Base-by-base conservation (phyloP, 305 asterid species). In the Fraxinus nigra region DNA sequence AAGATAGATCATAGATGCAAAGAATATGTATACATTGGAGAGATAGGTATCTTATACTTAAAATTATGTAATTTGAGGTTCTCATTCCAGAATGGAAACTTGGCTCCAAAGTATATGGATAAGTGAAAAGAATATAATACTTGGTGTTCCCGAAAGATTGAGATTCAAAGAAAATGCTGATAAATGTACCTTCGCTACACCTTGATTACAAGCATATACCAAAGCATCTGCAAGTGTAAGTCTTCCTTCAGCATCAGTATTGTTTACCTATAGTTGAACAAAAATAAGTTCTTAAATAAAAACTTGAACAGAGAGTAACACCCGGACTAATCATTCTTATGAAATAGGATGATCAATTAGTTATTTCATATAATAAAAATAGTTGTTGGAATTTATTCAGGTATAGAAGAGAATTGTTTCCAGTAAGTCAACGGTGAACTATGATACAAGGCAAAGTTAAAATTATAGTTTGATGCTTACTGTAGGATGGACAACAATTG, bases 211-310 rank as follows among this genome's bases (percentile, higher is more conserved):
- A 82, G 98, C 95, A 85, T 51, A 51, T 51, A 51, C 61, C 61
- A 51, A 51, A 51, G 61, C 61, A 51, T 51, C 61, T 51, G 61
- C 61, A 48, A 48, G 61, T 94, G 93, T 30, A 96, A 96, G 98
- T 70, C 99, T 87, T 33, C 99, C 99, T 89, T 96, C 99, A 28
- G 99, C 99, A 86, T 96, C 98, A 32, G 99, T 96, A 70, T 96
- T 96, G 89, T 94, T 96, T 73, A 95, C 99, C 99, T 94, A 81
- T 72, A 82, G 6, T 22, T 22, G 0, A 22, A 18, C 9, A 54
- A 54, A n/a, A 4, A 5, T 5, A n/a, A 1, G 2, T 54, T 54
- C 56, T 46, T 13, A 48, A 13, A 54, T 22, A 20, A 20, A 20
- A 59, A 20, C 5, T 7, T 61, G 70, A 61, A n/a, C 0, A 3